phyloP scores from a whole-genome alignment of 495 filamentous ascomycete genomes.

The Sphaerosporella brunnea region DNA sequence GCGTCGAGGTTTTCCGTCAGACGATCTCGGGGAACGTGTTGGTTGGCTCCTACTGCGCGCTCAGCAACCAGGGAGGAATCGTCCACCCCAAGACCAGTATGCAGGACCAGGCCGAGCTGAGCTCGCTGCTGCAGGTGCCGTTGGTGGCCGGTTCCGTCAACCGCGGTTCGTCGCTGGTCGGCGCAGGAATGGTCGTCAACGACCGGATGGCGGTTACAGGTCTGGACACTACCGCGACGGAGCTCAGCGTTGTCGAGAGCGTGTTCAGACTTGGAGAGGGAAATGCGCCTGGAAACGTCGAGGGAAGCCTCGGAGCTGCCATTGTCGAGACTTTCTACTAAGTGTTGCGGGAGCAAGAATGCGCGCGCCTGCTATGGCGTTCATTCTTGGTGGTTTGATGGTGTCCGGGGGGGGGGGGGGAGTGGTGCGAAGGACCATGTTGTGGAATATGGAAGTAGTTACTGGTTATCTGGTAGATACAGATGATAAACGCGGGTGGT shows the following conservation, averaged over 20 bases:
- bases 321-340: constrained; percentile 98
- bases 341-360: too few relatives aligned
- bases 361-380: too few relatives aligned
- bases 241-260: constrained; percentile 86
- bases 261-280: constrained; percentile 90
- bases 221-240: constrained; percentile 88
- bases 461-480: too few relatives aligned
- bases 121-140: constrained; percentile 80
- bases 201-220: constrained; percentile 93
- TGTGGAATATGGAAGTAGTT: too few relatives aligned
- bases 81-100: constrained; percentile 94
- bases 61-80: constrained; percentile 90
- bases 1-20: constrained; percentile 96
- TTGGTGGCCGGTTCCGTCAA: constrained; percentile 89
- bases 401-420: too few relatives aligned
- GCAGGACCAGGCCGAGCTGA: constrained; percentile 94
- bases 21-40: constrained; percentile 87
- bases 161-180: constrained; percentile 79
- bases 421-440: too few relatives aligned
- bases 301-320: constrained; percentile 75
- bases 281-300: constrained; percentile 52
- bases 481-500: too few relatives aligned
- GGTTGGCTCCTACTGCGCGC: constrained; percentile 83
- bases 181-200: constrained; percentile 96
- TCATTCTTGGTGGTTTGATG: not conserved